These are phyloP conservation scores for Talaromyces albobiverticillius DNA, from an alignment of 2,329 filamentous ascomycete genomes.

Conservation along the genomic window DNA sequence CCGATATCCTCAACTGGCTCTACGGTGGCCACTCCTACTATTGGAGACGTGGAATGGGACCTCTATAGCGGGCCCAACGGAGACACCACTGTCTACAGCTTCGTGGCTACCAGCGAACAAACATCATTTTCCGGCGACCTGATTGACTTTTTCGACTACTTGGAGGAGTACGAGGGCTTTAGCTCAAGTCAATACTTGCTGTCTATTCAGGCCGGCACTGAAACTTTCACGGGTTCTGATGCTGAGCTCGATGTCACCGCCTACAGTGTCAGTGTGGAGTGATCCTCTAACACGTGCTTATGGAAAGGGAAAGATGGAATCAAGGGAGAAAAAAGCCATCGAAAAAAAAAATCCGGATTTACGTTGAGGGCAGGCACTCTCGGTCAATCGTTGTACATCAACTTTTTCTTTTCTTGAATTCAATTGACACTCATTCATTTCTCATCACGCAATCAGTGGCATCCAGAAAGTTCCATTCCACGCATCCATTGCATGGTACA, in stretches of 20 bases:
- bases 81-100: constrained; percentile 58
- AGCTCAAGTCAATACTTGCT: constrained; percentile 51
- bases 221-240: constrained; percentile 32
- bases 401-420: not conserved
- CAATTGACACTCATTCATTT: not conserved
- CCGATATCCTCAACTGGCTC: constrained; percentile 51
- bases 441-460: not conserved
- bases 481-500: not conserved
- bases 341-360: not conserved
- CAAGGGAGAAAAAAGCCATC: no score
- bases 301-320: no score
- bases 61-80: constrained; percentile 62
- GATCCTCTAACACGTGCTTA: not conserved
- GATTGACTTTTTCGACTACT: constrained; percentile 56
- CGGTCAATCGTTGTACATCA: not conserved
- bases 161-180: constrained; percentile 41
- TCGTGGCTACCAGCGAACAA: constrained; percentile 50
- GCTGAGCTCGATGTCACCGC: constrained; percentile 26
- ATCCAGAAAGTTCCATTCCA: no score
- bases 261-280: constrained; percentile 25
- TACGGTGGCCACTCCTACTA: constrained; percentile 52
- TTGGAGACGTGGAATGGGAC: constrained; percentile 56
- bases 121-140: constrained; percentile 57
- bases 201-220: constrained; percentile 43
- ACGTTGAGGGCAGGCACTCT: not conserved